These are phyloP conservation scores for Aureobasidium pullulans DNA, from an alignment of 2,329 filamentous ascomycete species.

Conservation along the genomic window DNA sequence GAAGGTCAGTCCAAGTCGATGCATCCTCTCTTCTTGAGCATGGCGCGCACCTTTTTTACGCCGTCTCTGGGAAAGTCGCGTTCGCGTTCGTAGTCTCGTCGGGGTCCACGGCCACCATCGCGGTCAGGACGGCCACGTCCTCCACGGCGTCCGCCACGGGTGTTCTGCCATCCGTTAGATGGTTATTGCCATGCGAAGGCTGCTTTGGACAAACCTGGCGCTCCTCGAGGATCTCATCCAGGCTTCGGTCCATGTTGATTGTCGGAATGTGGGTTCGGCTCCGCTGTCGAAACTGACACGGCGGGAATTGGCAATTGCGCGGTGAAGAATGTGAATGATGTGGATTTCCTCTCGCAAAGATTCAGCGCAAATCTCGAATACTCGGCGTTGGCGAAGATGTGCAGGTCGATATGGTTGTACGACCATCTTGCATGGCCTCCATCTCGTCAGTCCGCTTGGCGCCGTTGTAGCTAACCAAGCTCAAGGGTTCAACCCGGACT, in stretches of 20 bases:
- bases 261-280: neutral
- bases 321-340: neutral
- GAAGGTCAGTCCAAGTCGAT: slow-evolving; percentile 8
- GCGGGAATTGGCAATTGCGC: neutral
- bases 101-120: slow-evolving; percentile 19
- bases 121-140: slow-evolving; percentile 20
- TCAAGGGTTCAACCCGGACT: neutral
- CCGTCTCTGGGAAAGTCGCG: slow-evolving; percentile 66
- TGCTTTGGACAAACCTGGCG: slow-evolving; percentile 42
- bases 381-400: neutral
- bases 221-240: slow-evolving; percentile 58
- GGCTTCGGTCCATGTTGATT: slow-evolving; percentile 53
- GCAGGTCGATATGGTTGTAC: neutral
- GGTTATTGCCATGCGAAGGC: neutral
- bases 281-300: neutral
- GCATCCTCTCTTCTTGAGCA: neutral
- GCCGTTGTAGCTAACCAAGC: neutral
- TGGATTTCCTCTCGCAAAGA: neutral
- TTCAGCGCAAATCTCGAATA: neutral
- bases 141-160: slow-evolving; percentile 19
- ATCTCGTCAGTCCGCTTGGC: neutral
- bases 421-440: neutral
- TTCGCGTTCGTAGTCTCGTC: slow-evolving; percentile 41
- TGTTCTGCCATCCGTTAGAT: slow-evolving; percentile 9
- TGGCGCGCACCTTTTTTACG: slow-evolving; percentile 69